Percentiles rank a stretch among this genome's conserved stretches.
Evolutionary conservation across 371 early-diverging fungal genomes (phyloP).

Genomic region (Syncephalastrum contaminatum): DNA sequence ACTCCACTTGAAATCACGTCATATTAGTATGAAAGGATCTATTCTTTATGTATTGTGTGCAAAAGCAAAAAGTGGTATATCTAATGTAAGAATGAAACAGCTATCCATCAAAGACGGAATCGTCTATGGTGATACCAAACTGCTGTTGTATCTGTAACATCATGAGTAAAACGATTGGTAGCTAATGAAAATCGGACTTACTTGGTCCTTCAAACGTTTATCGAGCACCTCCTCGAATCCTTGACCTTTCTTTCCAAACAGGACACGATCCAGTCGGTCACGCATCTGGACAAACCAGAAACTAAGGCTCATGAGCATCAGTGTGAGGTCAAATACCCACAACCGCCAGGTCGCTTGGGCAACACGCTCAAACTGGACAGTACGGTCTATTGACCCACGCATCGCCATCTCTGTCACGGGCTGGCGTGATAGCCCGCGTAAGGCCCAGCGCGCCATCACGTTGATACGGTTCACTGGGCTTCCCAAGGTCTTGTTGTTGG

Average conservation of each 20-base stretch:
- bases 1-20: no score
- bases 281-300: constrained; percentile 56
- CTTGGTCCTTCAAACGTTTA: constrained; percentile 56
- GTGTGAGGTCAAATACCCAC: constrained; percentile 53
- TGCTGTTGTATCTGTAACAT: constrained; percentile 58
- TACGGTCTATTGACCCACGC: constrained; percentile 3
- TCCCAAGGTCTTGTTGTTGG: constrained; percentile 83
- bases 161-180: neutral
- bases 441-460: constrained; percentile 85
- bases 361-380: neutral
- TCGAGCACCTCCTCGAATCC: constrained; percentile 78
- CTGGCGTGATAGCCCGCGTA: constrained; percentile 47
- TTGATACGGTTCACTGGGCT: constrained; percentile 89
- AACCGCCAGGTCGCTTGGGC: constrained; percentile 26
- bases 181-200: constrained; percentile 10
- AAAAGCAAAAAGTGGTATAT: no score
- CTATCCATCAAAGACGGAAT: constrained; percentile 63
- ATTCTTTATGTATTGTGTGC: no score
- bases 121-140: constrained; percentile 70
- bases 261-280: constrained; percentile 30
- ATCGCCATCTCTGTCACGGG: constrained; percentile 1
- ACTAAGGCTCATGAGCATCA: constrained; percentile 60
- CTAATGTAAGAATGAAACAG: neutral
- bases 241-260: constrained; percentile 38
- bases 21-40: no score